These are phyloP conservation scores for Pichia inconspicua DNA, from an alignment of 1,139 yeast genomes.

Conservation along the genomic window DNA sequence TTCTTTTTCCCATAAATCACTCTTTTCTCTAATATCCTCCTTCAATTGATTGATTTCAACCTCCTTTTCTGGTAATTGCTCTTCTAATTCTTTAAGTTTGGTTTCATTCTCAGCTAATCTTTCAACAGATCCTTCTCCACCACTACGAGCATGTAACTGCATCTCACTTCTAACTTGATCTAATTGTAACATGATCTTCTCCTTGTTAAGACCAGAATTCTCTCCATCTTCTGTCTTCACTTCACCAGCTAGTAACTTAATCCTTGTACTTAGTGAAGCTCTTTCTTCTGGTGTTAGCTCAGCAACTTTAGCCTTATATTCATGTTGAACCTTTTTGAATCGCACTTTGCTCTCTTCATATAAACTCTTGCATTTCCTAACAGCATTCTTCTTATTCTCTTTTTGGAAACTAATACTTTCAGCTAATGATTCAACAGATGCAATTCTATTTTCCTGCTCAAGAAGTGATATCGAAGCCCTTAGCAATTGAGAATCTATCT, in stretches of 20 bases:
- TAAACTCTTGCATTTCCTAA: constrained; percentile 30
- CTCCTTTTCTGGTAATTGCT: constrained; percentile 31
- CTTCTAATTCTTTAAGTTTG: constrained; percentile 25
- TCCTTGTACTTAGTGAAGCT: constrained; percentile 35
- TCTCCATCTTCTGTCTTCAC: background rate
- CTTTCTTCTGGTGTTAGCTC: constrained; percentile 38
- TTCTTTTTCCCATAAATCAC: constrained; percentile 50
- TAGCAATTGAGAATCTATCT: constrained; percentile 12
- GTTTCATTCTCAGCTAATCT: constrained; percentile 31
- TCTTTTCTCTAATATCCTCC: constrained; percentile 34
- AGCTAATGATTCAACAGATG: constrained; percentile 30
- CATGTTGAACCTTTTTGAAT: constrained; percentile 1
- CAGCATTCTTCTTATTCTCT: constrained; percentile 32
- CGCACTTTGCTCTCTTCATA: constrained; percentile 18
- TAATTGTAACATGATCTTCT: constrained; percentile 22
- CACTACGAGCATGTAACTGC: constrained; percentile 29
- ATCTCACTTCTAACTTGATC: constrained; percentile 33
- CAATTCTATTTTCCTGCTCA: constrained; percentile 33
- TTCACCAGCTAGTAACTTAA: constrained; percentile 33
- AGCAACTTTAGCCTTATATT: constrained; percentile 32
- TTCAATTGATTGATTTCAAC: constrained; percentile 28
- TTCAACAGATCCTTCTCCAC: constrained; percentile 33
- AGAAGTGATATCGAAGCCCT: constrained; percentile 19
- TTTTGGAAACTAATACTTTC: constrained; percentile 32
- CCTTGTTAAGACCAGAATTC: background rate